Percentiles rank a stretch among this genome's conserved stretches.
Evolutionary conservation across 345 rosid species (phyloP).

Genomic region (Physaria fendleri): DNA sequence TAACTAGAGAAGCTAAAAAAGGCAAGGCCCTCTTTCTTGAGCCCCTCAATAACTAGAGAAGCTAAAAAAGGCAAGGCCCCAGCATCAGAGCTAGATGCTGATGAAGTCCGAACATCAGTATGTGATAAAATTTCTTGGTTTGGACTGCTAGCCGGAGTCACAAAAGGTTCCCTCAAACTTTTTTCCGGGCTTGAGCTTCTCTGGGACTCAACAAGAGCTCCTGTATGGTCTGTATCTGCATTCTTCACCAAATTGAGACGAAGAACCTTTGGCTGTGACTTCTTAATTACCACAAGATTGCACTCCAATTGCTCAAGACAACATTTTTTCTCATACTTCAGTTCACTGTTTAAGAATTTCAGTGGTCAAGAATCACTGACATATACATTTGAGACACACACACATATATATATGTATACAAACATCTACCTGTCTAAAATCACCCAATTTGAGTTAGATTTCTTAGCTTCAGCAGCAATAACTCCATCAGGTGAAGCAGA

Average conservation of each 20-base stretch:
- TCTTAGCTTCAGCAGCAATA: constrained; percentile 81
- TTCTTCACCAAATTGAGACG: constrained; percentile 81
- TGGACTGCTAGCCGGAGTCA: constrained; percentile 94
- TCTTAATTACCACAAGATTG: constrained; percentile 85
- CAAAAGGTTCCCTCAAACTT: constrained; percentile 60
- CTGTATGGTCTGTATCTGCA: constrained; percentile 43
- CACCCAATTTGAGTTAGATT: constrained; percentile 81
- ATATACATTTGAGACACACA: too few species aligned
- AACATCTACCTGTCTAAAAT: constrained; percentile 90
- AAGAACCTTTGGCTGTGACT: constrained; percentile 79
- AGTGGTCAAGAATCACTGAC: too few species aligned
- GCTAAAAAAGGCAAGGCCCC: constrained; percentile 71
- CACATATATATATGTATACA: not conserved
- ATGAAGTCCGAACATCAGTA: constrained; percentile 73
- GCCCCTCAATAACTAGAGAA: constrained; percentile 41
- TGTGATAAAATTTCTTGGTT: constrained; percentile 68
- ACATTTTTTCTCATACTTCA: constrained; percentile 70
- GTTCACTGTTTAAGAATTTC: constrained; percentile 43
- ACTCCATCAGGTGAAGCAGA: constrained; percentile 64
- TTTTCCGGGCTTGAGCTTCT: constrained; percentile 34
- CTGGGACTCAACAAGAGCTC: constrained; percentile 25
- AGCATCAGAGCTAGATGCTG: constrained; percentile 86
- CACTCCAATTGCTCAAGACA: constrained; percentile 87
- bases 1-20: constrained; percentile 41
- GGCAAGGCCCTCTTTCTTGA: constrained; percentile 63